Conservation (phyloP, 306 rosid species). For the peach (Prunus persica) region DNA sequence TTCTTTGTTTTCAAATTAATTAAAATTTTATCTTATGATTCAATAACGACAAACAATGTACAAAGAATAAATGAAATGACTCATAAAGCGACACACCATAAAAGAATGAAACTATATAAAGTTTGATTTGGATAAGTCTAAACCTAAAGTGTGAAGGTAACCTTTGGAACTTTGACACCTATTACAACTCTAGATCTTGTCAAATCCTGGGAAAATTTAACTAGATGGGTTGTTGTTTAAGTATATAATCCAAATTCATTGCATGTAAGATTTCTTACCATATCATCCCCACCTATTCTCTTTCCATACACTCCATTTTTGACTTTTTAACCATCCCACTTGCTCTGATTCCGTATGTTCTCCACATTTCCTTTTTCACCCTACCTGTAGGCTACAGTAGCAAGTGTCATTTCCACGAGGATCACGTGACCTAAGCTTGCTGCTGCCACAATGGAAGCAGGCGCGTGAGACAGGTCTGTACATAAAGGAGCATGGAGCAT, state of each 20-base stretch:
- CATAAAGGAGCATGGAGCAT: constrained; percentile 7
- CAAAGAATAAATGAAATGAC: no score
- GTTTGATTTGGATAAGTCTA: no score
- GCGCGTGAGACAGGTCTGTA: no score
- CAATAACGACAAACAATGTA: no score
- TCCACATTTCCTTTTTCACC: not conserved
- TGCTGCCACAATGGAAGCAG: no score
- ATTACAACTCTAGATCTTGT: no score
- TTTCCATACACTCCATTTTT: not conserved
- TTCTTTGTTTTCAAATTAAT: no score
- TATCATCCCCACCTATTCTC: not conserved
- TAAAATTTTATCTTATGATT: no score
- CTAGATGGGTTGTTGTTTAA: not conserved
- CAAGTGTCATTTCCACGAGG: not conserved
- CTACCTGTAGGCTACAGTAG: not conserved
- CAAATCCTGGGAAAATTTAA: not conserved
- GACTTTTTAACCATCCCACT: not conserved
- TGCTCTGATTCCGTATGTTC: not conserved
- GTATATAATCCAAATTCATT: not conserved
- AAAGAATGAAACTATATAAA: no score
- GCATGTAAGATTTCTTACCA: not conserved
- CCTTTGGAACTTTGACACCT: no score
- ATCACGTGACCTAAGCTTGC: not conserved
- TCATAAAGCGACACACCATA: no score
- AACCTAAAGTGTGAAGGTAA: no score